phyloP scores from a whole-genome alignment of 2,329 filamentous ascomycete genomes.

The Aspergillus unguis region DNA sequence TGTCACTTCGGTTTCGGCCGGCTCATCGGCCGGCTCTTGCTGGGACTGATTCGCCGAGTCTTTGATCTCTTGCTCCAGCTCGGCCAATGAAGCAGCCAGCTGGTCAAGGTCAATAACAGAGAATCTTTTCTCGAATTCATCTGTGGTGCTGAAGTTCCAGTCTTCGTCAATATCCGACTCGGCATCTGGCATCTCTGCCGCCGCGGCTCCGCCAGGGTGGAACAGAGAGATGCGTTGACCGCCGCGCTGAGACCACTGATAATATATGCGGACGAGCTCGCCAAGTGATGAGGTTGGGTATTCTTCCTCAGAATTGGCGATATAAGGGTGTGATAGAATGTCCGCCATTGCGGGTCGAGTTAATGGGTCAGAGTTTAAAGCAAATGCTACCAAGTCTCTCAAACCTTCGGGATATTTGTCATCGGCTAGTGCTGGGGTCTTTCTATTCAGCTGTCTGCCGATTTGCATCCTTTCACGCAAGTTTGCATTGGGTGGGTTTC shows the following conservation, averaged over 20 bases:
- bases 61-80: slow-evolving; percentile 41
- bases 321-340: slow-evolving; percentile 46
- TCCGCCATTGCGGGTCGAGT: slow-evolving; percentile 47
- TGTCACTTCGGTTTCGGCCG: slow-evolving; percentile 34
- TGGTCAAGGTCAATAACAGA: slow-evolving; percentile 47
- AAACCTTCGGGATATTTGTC: slow-evolving; percentile 44
- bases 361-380: slow-evolving; percentile 43
- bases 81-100: slow-evolving; percentile 46
- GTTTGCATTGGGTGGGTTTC: slow-evolving; percentile 48
- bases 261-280: slow-evolving; percentile 48
- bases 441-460: slow-evolving; percentile 43
- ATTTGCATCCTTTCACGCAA: slow-evolving; percentile 48
- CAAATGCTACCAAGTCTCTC: slow-evolving; percentile 44
- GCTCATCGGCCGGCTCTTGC: slow-evolving; percentile 29
- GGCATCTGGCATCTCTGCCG: slow-evolving; percentile 50
- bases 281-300: slow-evolving; percentile 45
- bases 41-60: slow-evolving; percentile 25
- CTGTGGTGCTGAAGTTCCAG: slow-evolving; percentile 65
- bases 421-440: slow-evolving; percentile 39
- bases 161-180: slow-evolving; percentile 48
- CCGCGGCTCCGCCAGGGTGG: slow-evolving; percentile 56
- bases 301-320: slow-evolving; percentile 40
- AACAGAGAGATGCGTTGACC: slow-evolving; percentile 56
- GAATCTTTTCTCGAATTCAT: slow-evolving; percentile 55
- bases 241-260: slow-evolving; percentile 48